Evolutionary conservation across 202 grass and related monocot genomes (phyloP), one percentile per base, ranked within the genome.

Genomic region (Carex arenaria): DNA sequence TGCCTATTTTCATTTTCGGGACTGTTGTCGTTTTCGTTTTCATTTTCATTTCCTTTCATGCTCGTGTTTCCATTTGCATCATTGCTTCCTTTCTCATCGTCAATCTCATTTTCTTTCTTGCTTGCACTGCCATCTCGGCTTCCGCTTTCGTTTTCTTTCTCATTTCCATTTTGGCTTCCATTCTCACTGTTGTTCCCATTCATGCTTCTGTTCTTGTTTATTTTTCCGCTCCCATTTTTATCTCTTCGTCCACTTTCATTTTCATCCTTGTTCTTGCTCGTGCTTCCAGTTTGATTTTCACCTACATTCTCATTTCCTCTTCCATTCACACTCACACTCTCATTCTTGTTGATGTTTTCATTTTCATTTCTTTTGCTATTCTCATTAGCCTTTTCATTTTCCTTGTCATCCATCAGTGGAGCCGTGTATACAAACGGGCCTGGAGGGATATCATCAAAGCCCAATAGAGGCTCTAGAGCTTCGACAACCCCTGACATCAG

Each of bases 401-500:
- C 85, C 17, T 63, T 62, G 4, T 36, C 67, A 15, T 75, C 49
- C 26, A 81, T 32, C 1, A 78, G 74, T 17, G 84, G 85, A 2
- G 77, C 94, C 4, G 89, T 71, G 80, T 93, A 97, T 6, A 97
- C 85, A 81, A 97, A 97, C 0, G 94, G 84, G 1, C 84, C 82
- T 9, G 88, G 68, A 4, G 87, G 59, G 59, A 67, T 82, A 34
- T 93, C 94, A 19, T 92, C 91, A 72, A 97, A 85, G 4, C 85
- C 87, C 31, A 93, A 87, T 60, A 97, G 87, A 31, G 89, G 94
- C 89, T 94, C 94, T 36, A 97, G 80, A 7, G 86, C 82, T 2
- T 90, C 86, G 36, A 97, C 94, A 56, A 97, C 87, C 34, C 87
- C 79, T 5, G 91, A 93, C 94, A 97, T 97, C 17, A 87, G 85